Base-by-base conservation (phyloP, 1,284 basidiomycete genomes). In the Meripilus lineatus region DNA sequence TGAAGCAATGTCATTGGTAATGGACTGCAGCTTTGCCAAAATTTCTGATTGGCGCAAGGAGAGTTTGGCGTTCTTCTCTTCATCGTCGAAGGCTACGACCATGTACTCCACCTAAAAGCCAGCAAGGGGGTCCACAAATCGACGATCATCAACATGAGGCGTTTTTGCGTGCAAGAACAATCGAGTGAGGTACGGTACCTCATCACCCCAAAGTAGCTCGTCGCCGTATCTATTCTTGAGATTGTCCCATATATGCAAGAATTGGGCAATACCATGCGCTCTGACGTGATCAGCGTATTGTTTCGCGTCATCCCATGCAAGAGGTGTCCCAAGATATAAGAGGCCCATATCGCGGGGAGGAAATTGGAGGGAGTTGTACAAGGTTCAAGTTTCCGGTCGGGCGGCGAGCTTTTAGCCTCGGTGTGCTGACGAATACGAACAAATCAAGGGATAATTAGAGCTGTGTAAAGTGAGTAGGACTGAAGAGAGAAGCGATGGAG, bases 161-260 rank as follows among this genome's bases (percentile, higher is more conserved):
- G 39, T 25, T 14, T 5, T 39, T 32, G 32, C 30, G 41, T 17
- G 28, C 28, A 17, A n/a, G n/a, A n/a, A n/a, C n/a, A n/a, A n/a
- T n/a, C n/a, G n/a, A 15, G 21, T 15, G 51, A 52, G 18, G 11
- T 15, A 49, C 41, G 25, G 37, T 58, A 93, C 93, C 83, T 99
- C 96, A 60, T 99, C 96, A 23, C 96, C 96, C 96, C 96, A 99
- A n/a, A 97, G 77, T 38, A 99, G 70, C 49, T 88, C 85, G 59
- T 99, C 94, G 8, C 93, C 93, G n/a, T 81, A 77, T 47, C 92
- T 77, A 61, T 92, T 87, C 74, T 96, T 97, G 64, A 94, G 75
- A 48, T 82, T 79, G 60, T 93, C 80, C 92, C 93, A 99, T 33
- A 86, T 91, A 56, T 93, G 77, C 41, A 99, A 68, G 62, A 99